Evolutionary conservation across 768 basidiomycete genomes (phyloP).

Genomic region (Suillus sp.): DNA sequence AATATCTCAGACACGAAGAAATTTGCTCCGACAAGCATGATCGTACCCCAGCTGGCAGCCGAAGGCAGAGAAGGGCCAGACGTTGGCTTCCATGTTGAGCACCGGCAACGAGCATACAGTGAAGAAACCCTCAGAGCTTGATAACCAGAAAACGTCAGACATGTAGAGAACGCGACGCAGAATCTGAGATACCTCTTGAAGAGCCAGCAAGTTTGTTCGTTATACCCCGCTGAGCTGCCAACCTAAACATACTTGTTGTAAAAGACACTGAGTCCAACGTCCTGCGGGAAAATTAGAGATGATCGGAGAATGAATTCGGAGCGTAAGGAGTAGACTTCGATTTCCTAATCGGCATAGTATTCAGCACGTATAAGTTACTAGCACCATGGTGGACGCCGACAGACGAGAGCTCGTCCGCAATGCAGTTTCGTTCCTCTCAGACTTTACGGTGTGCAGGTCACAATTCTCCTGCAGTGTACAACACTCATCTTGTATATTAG

Average conservation of each 20-base stretch:
- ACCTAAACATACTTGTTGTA: constrained; percentile 31
- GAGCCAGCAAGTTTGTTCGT: constrained; percentile 19
- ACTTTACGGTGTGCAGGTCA: constrained; percentile 63
- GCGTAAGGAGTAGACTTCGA: constrained; percentile 5
- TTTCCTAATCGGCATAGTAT: constrained; percentile 4
- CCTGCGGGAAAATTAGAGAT: constrained; percentile 17
- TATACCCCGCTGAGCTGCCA: constrained; percentile 28
- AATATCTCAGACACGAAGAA: constrained; percentile 1
- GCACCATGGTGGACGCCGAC: constrained; percentile 52
- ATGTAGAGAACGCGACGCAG: neutral
- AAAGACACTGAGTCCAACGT: constrained; percentile 9
- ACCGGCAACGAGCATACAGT: constrained; percentile 20
- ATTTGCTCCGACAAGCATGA: constrained; percentile 31
- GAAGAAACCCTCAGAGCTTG: constrained; percentile 14
- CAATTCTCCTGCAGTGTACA: neutral
- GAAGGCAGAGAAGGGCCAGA: constrained; percentile 12
- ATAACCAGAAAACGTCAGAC: constrained; percentile 3
- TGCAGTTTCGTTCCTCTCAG: constrained; percentile 84
- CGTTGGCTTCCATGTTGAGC: constrained; percentile 17
- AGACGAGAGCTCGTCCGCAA: constrained; percentile 76
- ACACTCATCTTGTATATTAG: constrained; percentile 40
- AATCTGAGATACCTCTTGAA: constrained; percentile 15
- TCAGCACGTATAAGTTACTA: neutral
- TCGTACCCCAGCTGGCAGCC: constrained; percentile 17
- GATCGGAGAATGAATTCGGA: constrained; percentile 33